These are phyloP conservation scores for Cordyceps fumosorosea DNA, from an alignment of 2,329 filamentous ascomycete genomes.

Conservation along the genomic window DNA sequence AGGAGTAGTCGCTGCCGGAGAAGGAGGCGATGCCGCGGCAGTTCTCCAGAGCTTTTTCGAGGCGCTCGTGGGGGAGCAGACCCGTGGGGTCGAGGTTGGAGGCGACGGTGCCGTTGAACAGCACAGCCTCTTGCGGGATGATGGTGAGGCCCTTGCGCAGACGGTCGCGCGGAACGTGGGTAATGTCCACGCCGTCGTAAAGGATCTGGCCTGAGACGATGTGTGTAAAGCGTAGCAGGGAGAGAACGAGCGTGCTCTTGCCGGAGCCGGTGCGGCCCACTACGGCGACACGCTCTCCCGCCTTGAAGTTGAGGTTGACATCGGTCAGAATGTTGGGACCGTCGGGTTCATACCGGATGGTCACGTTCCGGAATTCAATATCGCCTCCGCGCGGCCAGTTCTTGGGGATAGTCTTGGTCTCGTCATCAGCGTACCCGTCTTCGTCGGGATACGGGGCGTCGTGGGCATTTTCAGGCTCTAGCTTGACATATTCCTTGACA, in stretches of 20 bases:
- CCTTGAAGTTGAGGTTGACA: slow-evolving; percentile 45
- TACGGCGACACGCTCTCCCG: slow-evolving; percentile 70
- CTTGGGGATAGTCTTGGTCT: slow-evolving; percentile 31
- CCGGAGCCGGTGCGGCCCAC: slow-evolving; percentile 77
- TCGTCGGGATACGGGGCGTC: slow-evolving; percentile 33
- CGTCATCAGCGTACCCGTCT: slow-evolving; percentile 34
- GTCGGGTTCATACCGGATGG: slow-evolving; percentile 40
- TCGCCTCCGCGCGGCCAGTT: slow-evolving; percentile 41
- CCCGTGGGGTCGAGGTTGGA: slow-evolving; percentile 60
- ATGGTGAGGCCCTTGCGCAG: slow-evolving; percentile 50
- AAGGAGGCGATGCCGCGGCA: slow-evolving; percentile 54
- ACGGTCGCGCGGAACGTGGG: slow-evolving; percentile 40
- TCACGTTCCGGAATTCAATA: slow-evolving; percentile 45
- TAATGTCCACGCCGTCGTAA: slow-evolving; percentile 51
- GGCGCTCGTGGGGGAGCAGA: slow-evolving; percentile 43
- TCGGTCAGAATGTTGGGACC: slow-evolving; percentile 43
- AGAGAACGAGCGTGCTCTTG: slow-evolving; percentile 64
- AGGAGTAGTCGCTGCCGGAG: slow-evolving; percentile 31
- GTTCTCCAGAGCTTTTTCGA: slow-evolving; percentile 54
- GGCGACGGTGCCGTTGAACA: slow-evolving; percentile 47
- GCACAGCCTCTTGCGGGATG: slow-evolving; percentile 52
- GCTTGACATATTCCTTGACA: slow-evolving; percentile 41
- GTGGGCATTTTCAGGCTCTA: slow-evolving; percentile 38
- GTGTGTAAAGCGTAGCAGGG: slow-evolving; percentile 47
- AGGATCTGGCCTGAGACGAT: slow-evolving; percentile 45